Base-by-base conservation (phyloP, 2,329 filamentous ascomycete species). In the Cladosporium sp. region DNA sequence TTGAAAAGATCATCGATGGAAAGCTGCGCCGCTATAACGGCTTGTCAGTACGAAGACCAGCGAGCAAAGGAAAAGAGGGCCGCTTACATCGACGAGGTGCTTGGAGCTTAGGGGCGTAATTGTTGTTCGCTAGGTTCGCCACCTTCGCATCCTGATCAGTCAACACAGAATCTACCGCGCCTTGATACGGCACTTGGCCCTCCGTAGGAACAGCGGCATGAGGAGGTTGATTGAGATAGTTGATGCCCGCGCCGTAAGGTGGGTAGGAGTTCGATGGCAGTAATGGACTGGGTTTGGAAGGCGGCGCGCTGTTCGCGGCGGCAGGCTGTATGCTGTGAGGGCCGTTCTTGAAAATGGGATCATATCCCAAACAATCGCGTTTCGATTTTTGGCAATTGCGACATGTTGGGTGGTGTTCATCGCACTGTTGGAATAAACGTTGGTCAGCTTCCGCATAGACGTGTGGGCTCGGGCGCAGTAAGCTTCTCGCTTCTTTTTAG, bases 341-440 rank as follows among this genome's bases (percentile, higher is more conserved):
- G 47, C 83, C 82, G 40, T 56, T 85, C 70, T 89, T 88, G 74
- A 92, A 93, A 63, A 92, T 88, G 32, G 88, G 88, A 64, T 93
- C 88, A 80, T 93, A 93, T 50, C 88, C 88, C 43, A 90, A 68
- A 65, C 88, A 93, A 63, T 92, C 88, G 64, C 88, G 87, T 72
- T 92, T 93, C 60, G 86, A 90, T 70, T 93, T 93, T 65, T 86
- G 85, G 73, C 88, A 93, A 66, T 93, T 89, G 73, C 89, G 85
- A 77, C 93, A 99, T 54, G 86, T 84, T 18, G 93, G 93, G 70
- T 96, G 90, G 54, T 83, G 84, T 77, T 99, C 93, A 80, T 97
- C 93, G 74, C 93, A 99, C 93, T 96, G 68, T 56, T 55, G 41
- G 54, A 61, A 22, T 30, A 19, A 7, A 15, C 13, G n/a, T 32